These are phyloP conservation scores for Lobosporangium transversale DNA, from an alignment of 192 early-diverging fungal genomes.

Conservation along the genomic window DNA sequence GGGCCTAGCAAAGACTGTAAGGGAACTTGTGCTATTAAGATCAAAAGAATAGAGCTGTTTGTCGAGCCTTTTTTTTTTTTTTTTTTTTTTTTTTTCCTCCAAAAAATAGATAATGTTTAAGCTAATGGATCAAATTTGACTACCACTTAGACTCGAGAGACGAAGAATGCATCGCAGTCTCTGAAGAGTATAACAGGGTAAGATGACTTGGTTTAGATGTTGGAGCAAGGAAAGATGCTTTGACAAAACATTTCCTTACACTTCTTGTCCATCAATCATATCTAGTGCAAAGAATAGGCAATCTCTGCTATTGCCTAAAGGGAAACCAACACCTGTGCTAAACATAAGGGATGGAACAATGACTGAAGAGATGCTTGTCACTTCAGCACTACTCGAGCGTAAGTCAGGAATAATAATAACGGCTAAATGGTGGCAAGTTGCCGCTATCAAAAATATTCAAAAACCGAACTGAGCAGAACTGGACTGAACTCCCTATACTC, in stretches of 20 bases:
- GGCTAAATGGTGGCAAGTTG: background rate
- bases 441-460: too few species aligned
- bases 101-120: too few species aligned
- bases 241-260: too few species aligned
- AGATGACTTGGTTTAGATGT: too few species aligned
- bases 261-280: too few species aligned
- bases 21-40: background rate
- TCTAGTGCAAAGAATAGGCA: constrained; percentile 41
- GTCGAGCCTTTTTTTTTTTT: too few species aligned
- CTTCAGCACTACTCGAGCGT: constrained; percentile 12
- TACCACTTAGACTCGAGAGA: constrained; percentile 40
- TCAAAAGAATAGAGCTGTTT: background rate
- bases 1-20: constrained; percentile 43
- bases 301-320: constrained; percentile 27
- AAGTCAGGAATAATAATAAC: background rate
- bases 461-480: too few species aligned
- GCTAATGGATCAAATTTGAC: too few species aligned
- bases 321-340: constrained; percentile 6
- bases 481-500: too few species aligned
- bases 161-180: constrained; percentile 39
- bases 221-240: too few species aligned
- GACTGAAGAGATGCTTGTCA: constrained; percentile 29
- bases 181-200: constrained; percentile 43
- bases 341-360: constrained; percentile 29
- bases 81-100: background rate